Evolutionary conservation across 2,329 filamentous ascomycete genomes (phyloP).

Genomic region (Sporothrix sp.): DNA sequence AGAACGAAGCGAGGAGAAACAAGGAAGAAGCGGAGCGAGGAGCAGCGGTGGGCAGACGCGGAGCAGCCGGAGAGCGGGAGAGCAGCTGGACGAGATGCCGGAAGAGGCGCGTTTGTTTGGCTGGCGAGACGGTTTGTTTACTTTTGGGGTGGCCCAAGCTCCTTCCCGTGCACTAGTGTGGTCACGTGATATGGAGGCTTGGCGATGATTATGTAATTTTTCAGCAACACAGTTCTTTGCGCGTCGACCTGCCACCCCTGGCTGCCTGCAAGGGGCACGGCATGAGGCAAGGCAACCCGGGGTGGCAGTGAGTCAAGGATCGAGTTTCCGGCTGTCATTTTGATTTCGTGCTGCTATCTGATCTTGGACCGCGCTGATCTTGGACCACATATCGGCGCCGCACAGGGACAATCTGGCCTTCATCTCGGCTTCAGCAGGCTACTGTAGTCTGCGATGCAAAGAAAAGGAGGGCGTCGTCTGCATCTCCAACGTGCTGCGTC

Average conservation of each 20-base stretch:
- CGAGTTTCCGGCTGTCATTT: background rate
- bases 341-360: background rate
- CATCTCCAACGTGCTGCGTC: too few species aligned
- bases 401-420: too few species aligned
- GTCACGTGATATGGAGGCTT: too few species aligned
- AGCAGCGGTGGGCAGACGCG: background rate
- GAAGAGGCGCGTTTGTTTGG: slow-evolving; percentile 11
- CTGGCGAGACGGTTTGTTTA: slow-evolving; percentile 18
- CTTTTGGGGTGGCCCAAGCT: slow-evolving; percentile 19
- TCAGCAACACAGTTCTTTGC: too few species aligned
- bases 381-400: too few species aligned
- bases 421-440: too few species aligned
- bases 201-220: too few species aligned
- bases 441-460: too few species aligned
- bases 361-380: too few species aligned
- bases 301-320: too few species aligned
- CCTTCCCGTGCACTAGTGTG: slow-evolving; percentile 3
- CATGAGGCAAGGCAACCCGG: too few species aligned
- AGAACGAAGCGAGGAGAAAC: background rate
- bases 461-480: background rate
- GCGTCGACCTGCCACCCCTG: background rate
- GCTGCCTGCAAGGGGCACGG: slow-evolving; percentile 6
- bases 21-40: background rate
- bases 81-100: too few species aligned
- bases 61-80: background rate